A percentile compares a stretch with the other conserved stretches of the same genome.
phyloP scores from a whole-genome alignment of 345 rosid genomes.

The Acer yangbiense region DNA sequence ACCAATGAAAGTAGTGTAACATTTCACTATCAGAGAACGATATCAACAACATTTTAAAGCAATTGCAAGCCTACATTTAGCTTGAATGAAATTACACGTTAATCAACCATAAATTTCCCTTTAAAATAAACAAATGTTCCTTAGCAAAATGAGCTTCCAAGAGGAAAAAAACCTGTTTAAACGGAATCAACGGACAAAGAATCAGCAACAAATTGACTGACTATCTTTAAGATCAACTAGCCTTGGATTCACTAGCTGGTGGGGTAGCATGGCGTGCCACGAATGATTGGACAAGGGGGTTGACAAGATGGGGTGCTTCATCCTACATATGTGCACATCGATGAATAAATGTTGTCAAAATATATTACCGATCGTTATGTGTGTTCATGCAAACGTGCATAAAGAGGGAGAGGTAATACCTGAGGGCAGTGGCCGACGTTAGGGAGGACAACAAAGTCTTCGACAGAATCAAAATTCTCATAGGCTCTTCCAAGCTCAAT shows the following conservation, averaged over 20 bases:
- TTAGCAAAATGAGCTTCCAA: not conserved
- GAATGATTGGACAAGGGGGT: conserved; percentile 80
- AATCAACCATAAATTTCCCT: not conserved
- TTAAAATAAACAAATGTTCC: not conserved
- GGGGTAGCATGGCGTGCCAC: conserved; percentile 56
- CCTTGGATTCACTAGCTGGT: conserved; percentile 22
- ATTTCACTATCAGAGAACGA: too few species aligned
- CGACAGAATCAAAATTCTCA: conserved; percentile 57
- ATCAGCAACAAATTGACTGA: conserved; percentile 11
- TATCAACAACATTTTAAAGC: too few species aligned
- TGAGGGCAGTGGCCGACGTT: conserved; percentile 93
- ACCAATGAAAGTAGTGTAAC: not conserved
- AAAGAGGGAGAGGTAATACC: conserved; percentile 43
- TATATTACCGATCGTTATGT: not conserved
- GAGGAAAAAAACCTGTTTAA: not conserved
- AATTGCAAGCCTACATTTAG: too few species aligned
- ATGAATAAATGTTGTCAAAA: not conserved
- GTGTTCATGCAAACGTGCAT: not conserved
- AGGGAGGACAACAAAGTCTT: conserved; percentile 74
- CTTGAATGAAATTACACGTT: not conserved
- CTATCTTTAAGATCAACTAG: conserved; percentile 14
- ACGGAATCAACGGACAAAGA: not conserved
- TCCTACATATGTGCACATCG: conserved; percentile 59
- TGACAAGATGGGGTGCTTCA: conserved; percentile 85
- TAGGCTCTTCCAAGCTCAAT: conserved; percentile 76